These are phyloP conservation scores for Coemansia guatemalensis DNA, from an alignment of 192 early-diverging fungal species.

Conservation along the genomic window DNA sequence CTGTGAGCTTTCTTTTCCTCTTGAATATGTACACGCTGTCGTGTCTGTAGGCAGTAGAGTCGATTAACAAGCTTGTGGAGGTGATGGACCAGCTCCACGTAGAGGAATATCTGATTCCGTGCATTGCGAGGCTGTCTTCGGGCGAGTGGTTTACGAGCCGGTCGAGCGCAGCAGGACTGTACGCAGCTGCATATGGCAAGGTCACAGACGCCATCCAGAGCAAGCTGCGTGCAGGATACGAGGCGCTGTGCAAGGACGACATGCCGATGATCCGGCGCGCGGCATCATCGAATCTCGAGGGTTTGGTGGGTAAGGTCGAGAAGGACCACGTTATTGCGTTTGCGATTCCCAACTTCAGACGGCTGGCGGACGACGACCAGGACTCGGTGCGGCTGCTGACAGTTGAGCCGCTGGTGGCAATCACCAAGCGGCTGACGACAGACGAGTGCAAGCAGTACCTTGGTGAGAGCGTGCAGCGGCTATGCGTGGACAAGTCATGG, in stretches of 20 bases:
- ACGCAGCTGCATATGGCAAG: slow-evolving; percentile 78
- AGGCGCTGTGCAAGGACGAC: slow-evolving; percentile 84
- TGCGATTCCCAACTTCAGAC: slow-evolving; percentile 85
- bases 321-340: slow-evolving; percentile 73
- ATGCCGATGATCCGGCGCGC: slow-evolving; percentile 98
- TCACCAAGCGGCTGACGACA: slow-evolving; percentile 74
- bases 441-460: slow-evolving; percentile 79
- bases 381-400: slow-evolving; percentile 97
- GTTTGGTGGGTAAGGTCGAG: slow-evolving; percentile 37
- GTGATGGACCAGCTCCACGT: slow-evolving; percentile 76
- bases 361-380: slow-evolving; percentile 81
- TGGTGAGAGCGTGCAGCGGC: slow-evolving; percentile 67
- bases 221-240: slow-evolving; percentile 82
- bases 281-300: slow-evolving; percentile 67
- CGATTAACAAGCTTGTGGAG: slow-evolving; percentile 80
- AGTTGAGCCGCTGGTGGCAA: slow-evolving; percentile 87
- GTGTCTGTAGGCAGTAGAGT: slow-evolving; percentile 82
- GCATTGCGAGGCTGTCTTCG: slow-evolving; percentile 84
- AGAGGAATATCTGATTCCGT: slow-evolving; percentile 87
- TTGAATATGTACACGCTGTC: slow-evolving; percentile 2
- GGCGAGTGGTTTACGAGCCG: slow-evolving; percentile 99
- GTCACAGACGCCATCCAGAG: slow-evolving; percentile 73
- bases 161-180: slow-evolving; percentile 91
- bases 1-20: slow-evolving; percentile 13
- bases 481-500: slow-evolving; percentile 96